Evolutionary conservation across 1,284 basidiomycete genomes (phyloP).

Genomic region (Rhodotorula sp.): DNA sequence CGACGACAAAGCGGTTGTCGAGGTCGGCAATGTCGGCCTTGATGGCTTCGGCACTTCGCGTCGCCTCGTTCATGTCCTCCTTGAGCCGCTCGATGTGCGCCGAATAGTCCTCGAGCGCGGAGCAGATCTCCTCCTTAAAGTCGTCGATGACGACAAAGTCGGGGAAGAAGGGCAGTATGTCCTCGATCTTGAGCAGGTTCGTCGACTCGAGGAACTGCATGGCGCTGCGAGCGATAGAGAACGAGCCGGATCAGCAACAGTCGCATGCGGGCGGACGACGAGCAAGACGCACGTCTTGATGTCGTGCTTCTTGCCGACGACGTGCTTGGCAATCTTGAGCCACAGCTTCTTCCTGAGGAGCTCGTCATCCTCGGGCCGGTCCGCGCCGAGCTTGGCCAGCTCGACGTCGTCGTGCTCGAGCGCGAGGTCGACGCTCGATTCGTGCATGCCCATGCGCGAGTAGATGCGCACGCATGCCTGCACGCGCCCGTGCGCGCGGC

Average conservation of each 20-base stretch:
- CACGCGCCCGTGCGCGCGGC: slow-evolving; percentile 72
- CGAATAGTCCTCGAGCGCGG: slow-evolving; percentile 91
- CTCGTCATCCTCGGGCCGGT: slow-evolving; percentile 84
- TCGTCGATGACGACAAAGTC: slow-evolving; percentile 99
- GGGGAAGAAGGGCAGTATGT: slow-evolving; percentile 98
- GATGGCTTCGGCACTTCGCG: slow-evolving; percentile 86
- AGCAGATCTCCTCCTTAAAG: slow-evolving; percentile 98
- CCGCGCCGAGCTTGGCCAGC: slow-evolving; percentile 87
- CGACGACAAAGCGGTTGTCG: slow-evolving; percentile 87
- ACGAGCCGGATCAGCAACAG: neutral
- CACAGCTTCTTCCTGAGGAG: slow-evolving; percentile 86
- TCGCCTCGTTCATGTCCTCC: slow-evolving; percentile 94
- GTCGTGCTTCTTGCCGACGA: slow-evolving; percentile 95
- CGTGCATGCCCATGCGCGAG: slow-evolving; percentile 95
- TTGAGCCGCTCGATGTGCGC: slow-evolving; percentile 87
- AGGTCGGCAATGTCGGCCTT: slow-evolving; percentile 85
- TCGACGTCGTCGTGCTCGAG: slow-evolving; percentile 90
- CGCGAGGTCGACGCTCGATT: slow-evolving; percentile 93
- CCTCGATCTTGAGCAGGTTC: slow-evolving; percentile 93
- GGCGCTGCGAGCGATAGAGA: slow-evolving; percentile 61
- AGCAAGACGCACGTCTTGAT: slow-evolving; percentile 79
- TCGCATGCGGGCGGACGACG: neutral
- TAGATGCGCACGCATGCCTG: slow-evolving; percentile 96
- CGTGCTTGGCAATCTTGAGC: slow-evolving; percentile 95
- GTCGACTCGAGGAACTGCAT: slow-evolving; percentile 96